A percentile compares a stretch with the other conserved stretches of the same genome.
phyloP scores from a whole-genome alignment of 352 stramenopile genomes.

The Phytopythium kandeliae region DNA sequence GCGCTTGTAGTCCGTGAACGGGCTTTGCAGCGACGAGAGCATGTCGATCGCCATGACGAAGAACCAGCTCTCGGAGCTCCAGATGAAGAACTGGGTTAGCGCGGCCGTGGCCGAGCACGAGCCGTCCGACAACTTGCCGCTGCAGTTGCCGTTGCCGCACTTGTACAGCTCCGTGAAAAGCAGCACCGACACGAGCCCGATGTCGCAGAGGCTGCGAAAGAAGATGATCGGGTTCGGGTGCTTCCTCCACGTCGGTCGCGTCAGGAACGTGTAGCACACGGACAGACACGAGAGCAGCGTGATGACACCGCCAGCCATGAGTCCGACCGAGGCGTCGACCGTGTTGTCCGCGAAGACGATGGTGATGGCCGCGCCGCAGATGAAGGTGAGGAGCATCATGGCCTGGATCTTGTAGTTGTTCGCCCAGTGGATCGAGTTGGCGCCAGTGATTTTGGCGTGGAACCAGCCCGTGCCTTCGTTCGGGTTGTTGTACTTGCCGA shows the following conservation, averaged over 20 bases:
- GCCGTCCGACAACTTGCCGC: slow-evolving; percentile 22
- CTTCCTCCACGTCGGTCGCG: slow-evolving; percentile 74
- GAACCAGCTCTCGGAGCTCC: slow-evolving; percentile 85
- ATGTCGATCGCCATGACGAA: slow-evolving; percentile 89
- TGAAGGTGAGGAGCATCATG: slow-evolving; percentile 70
- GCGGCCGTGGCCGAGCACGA: slow-evolving; percentile 63
- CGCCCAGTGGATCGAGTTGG: slow-evolving; percentile 78
- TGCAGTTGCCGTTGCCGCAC: slow-evolving; percentile 39
- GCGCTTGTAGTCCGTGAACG: slow-evolving; percentile 85
- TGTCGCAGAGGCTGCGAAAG: slow-evolving; percentile 79
- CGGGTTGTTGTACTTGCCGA: slow-evolving; percentile 38
- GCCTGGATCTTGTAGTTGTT: slow-evolving; percentile 89
- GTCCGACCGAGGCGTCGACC: slow-evolving; percentile 51
- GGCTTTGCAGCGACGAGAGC: slow-evolving; percentile 78
- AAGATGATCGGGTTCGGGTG: slow-evolving; percentile 87
- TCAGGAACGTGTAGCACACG: slow-evolving; percentile 78
- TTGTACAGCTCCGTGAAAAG: slow-evolving; percentile 82
- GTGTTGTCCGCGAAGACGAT: slow-evolving; percentile 58
- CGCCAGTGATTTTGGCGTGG: slow-evolving; percentile 83
- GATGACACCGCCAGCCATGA: slow-evolving; percentile 69
- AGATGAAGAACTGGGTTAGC: slow-evolving; percentile 85
- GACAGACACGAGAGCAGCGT: slow-evolving; percentile 66
- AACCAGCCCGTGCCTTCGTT: slow-evolving; percentile 78
- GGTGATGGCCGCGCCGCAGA: slow-evolving; percentile 44
- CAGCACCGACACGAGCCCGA: slow-evolving; percentile 71